phyloP scores from a whole-genome alignment of 108 stramenopile species.

The Nannochloropsis salina region DNA sequence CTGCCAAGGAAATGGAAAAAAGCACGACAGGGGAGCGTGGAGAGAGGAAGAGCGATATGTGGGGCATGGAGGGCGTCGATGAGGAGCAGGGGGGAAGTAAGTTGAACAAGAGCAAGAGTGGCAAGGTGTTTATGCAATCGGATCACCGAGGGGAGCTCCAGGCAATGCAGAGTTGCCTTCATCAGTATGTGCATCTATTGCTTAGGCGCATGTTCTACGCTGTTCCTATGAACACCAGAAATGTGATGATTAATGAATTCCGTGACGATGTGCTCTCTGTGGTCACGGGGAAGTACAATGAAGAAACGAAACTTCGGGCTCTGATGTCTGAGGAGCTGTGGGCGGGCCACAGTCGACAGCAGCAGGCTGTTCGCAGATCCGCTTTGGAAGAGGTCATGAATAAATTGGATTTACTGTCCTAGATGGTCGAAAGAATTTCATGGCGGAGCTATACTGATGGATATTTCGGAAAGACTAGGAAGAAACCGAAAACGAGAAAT shows the following conservation, averaged over 20 bases:
- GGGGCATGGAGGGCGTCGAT: no score
- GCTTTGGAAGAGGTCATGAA: constrained; percentile 11
- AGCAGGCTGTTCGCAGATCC: neutral
- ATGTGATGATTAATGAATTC: constrained; percentile 18
- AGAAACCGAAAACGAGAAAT: no score
- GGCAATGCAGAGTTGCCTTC: constrained; percentile 9
- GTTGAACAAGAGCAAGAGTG: neutral
- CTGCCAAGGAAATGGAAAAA: neutral
- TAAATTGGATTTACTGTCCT: constrained; percentile 17
- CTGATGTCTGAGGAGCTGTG: constrained; percentile 8
- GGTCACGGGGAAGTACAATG: neutral
- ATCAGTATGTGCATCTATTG: neutral
- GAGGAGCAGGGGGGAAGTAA: no score
- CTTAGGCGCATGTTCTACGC: neutral
- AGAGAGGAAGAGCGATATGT: neutral
- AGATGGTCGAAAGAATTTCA: neutral
- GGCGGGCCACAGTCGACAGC: neutral
- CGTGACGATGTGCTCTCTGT: neutral
- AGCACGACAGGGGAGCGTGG: neutral
- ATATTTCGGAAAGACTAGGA: no score
- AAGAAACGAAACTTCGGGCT: neutral
- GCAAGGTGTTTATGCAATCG: constrained; percentile 20
- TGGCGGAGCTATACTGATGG: no score
- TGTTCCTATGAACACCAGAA: neutral
- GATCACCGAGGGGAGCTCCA: neutral